phyloP scores from a whole-genome alignment of 1,284 basidiomycete genomes.

The Fomitopsis palustris region DNA sequence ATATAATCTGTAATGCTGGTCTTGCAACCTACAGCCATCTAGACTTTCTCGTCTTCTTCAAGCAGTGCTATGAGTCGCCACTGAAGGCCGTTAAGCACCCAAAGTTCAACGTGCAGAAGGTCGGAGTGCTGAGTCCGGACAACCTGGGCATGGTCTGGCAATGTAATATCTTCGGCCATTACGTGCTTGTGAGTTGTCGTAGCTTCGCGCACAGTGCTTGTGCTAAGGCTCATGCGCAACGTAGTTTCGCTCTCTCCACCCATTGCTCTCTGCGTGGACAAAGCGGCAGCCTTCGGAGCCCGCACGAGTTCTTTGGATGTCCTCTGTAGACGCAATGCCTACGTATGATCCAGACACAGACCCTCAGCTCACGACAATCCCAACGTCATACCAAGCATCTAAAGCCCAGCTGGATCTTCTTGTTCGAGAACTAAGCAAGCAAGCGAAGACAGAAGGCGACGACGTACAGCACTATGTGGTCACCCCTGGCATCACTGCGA shows the following conservation, averaged over 20 bases:
- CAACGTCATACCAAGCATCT: conserved; percentile 65
- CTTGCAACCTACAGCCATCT: conserved; percentile 62
- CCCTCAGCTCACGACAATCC: conserved; percentile 66
- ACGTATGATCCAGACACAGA: conserved; percentile 69
- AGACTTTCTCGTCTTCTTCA: conserved; percentile 46
- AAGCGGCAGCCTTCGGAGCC: conserved; percentile 17
- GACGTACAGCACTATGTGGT: conserved; percentile 58
- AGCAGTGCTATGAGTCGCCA: conserved; percentile 50
- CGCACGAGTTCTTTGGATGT: conserved; percentile 78
- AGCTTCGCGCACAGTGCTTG: neutral
- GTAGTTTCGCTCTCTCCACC: conserved; percentile 59
- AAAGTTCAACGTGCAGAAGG: conserved; percentile 56
- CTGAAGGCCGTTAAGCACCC: conserved; percentile 56
- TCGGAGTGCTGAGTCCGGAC: conserved; percentile 63
- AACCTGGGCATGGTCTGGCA: conserved; percentile 84
- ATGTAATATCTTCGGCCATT: conserved; percentile 83
- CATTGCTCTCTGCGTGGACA: conserved; percentile 41
- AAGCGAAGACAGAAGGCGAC: conserved; percentile 10
- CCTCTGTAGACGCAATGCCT: conserved; percentile 65
- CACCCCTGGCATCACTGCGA: conserved; percentile 74
- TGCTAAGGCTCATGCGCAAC: neutral
- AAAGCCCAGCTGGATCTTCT: conserved; percentile 85
- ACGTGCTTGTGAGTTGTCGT: conserved; percentile 62
- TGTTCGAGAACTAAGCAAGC: conserved; percentile 43
- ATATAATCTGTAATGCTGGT: conserved; percentile 83